Evolutionary conservation across 2,329 filamentous ascomycete species (phyloP).

Genomic region (Aspergillus sojae): DNA sequence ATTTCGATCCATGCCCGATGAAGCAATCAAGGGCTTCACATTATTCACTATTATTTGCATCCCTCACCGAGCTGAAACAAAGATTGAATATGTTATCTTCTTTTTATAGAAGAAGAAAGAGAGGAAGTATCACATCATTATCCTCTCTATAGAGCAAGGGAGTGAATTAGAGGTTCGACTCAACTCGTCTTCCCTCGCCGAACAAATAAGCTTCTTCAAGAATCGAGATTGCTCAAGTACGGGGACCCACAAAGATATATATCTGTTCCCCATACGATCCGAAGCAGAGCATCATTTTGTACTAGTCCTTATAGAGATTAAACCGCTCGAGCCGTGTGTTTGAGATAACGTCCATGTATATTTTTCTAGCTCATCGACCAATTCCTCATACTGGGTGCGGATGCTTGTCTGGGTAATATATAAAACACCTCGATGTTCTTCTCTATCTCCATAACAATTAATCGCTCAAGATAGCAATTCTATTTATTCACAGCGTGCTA

Average conservation of each 20-base stretch:
- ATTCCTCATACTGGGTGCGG: background rate
- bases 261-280: background rate
- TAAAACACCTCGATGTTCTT: background rate
- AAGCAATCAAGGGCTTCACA: background rate
- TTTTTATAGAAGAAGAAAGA: background rate
- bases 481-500: background rate
- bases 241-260: constrained; percentile 1
- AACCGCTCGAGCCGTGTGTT: background rate
- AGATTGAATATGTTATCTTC: background rate
- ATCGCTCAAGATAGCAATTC: background rate
- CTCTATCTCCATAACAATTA: background rate
- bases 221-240: constrained; percentile 12
- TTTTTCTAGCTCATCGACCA: background rate
- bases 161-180: background rate
- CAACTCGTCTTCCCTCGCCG: background rate
- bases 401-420: background rate
- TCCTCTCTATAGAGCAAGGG: background rate
- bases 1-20: background rate
- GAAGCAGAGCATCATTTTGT: background rate
- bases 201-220: constrained; percentile 1
- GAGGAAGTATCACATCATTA: background rate
- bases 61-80: background rate
- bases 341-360: background rate
- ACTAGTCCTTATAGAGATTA: background rate
- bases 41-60: background rate